Evolutionary conservation across 441 rosid species (phyloP), one percentile per base, ranked within the genome.

Genomic region (Gossypium aridum): DNA sequence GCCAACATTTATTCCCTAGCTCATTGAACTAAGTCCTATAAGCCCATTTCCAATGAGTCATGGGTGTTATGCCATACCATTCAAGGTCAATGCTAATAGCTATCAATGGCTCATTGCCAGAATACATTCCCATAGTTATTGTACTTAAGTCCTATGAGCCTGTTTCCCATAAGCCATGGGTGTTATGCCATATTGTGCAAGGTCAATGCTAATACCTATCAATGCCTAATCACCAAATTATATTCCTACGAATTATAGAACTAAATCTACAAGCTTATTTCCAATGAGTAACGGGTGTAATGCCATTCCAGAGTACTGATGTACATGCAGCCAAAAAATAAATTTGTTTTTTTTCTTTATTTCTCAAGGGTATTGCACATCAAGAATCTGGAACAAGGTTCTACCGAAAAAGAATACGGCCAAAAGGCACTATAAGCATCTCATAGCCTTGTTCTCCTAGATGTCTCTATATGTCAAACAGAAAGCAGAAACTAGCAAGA

Each of bases 271-370:
- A 55, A 55, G 23, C 60, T 20, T 19, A 55, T 55, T 55, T 55
- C 60, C 20, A 20, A 17, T 7, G 23, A 55, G 60, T 17, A 20
- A 55, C 17, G 13, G 60, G 22, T 55, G 60, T 55, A 16, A 55
- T 55, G 20, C 60, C 2, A 47, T 66, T 39, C 13, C 31, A 45
- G 37, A 13, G n/a, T 67, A 47, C 71, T 13, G 16, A 12, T 13
- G 20, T 13, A 19, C 12, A 67, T 67, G 71, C 19, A 39, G 51
- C 70, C 26, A 43, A 66, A 20, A 13, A 20, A 65, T 39, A 20
- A 65, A 20, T 43, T 65, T 65, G 70, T n/a, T 26, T 65, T 65
- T 64, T 22, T 34, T 66, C 55, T 66, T 13, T 17, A 66, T 66
- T 66, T 66, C 70, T 45, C 31, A 45, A 43, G 28, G 34, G 17